Evolutionary conservation across 331 rosid genomes (phyloP), one percentile per base, ranked within the genome.

Genomic region (Stylosanthes scabra): DNA sequence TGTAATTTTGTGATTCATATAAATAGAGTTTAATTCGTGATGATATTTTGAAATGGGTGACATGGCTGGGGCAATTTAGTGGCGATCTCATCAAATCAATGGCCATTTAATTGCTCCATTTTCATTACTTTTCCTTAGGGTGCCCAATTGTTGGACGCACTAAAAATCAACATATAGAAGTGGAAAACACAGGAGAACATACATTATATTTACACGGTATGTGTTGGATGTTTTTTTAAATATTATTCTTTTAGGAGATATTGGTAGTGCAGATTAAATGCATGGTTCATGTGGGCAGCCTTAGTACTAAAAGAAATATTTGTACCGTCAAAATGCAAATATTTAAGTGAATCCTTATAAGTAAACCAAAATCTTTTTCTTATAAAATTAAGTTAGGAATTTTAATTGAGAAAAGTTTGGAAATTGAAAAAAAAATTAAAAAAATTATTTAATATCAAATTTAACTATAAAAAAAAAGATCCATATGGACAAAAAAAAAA

Each of bases 41-140:
- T 20, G 25, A 20, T 44, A 29, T 25, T 56, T 70, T 59, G 78
- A 58, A 67, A 82, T 72, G 54, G 67, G 11, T 66, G 76, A 72
- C 67, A 20, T 20, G 25, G 25, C 12, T 46, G 56, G 6, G n/a
- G 74, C 16, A 20, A 20, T 20, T 20, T 25, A 56, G 16, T 11
- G 74, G 42, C 9, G 44, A 55, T 29, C 68, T 63, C 31, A 52
- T 63, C 68, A 29, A 37, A 8, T 50, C 56, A 13, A 25, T 20
- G 1, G 25, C 25, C 25, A 20, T 20, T 20, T 20, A 67, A 14
- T 68, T 11, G 34, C 5, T 39, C 12, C 11, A 54, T 68, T 68
- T 37, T 8, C 28, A n/a, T 62, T 3, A 39, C 4, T 15, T 62
- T 40, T 62, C 27, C 51, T 8, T 6, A 0, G 11, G 20, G 42